Evolutionary conservation across 2,329 filamentous ascomycete species (phyloP), one percentile per base, ranked within the genome.

Genomic region (Pestalotiopsis sp.): DNA sequence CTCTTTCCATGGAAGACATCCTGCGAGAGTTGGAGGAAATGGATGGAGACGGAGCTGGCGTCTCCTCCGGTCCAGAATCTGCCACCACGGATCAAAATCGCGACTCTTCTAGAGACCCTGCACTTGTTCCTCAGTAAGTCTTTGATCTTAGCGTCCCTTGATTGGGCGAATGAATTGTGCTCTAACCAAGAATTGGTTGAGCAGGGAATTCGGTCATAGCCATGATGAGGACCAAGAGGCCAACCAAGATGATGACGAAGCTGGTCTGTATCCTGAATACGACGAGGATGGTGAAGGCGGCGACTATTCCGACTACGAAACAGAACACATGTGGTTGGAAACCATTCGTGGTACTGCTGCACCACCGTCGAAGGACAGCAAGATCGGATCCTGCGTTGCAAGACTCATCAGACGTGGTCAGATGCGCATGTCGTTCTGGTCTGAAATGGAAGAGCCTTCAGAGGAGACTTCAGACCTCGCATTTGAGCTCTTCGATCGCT

Each of bases 401-500:
- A 58, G 20, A 27, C 52, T 58, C 12, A 58, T 58, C 20, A 58
- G 52, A 58, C 52, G 52, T 25, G 25, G 9, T n/a, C 17, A 27
- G 52, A 58, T 58, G n/a, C 52, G 52, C 4, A 3, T 2, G 3
- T 58, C 20, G 2, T 58, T 58, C 4, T 58, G 52, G 52, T 0
- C 1, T 58, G 52, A 58, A 58, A 58, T 58, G 52, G 52, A 58
- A 3, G n/a, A 12, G 52, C 52, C n/a, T 58, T 25, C 52, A 58
- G 0, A 23, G 2, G 52, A 58, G 3, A n/a, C 20, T 23, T 3
- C 52, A 58, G 20, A 69, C 17, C 68, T 82, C n/a, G 80, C 76
- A 14, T 79, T 81, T 68, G 69, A 76, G 9, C 64, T 82, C 4
- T 81, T 82, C 68, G 77, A 82, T 68, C 72, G 77, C 27, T 82